Percentiles rank a stretch among this genome's conserved stretches.
Conservation (phyloP, 176 grass and related monocot species). For the bread wheat (Triticum aestivum) region IWGSC_CS_RefSeq_v2.1 NC_057803.1:90820370-90820869, state of each 20-base stretch:
- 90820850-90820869: conserved; percentile 66
- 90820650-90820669: conserved; percentile 89
- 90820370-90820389: neutral
- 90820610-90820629: conserved; percentile 57
- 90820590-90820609: conserved; percentile 58
- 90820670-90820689: conserved; percentile 86
- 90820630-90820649: conserved; percentile 89
- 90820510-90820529: conserved; percentile 57
- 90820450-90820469: conserved; percentile 62
- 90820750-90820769: conserved; percentile 98
- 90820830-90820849: conserved; percentile 92
- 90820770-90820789: conserved; percentile 99
- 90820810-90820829: conserved; percentile 92
- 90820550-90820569: conserved; percentile 54
- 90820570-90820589: conserved; percentile 61
- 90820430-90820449: conserved; percentile 55
- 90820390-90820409: conserved; percentile 1
- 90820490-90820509: conserved; percentile 49
- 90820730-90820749: conserved; percentile 99
- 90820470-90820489: conserved; percentile 42
- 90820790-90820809: conserved; percentile 89
- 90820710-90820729: conserved; percentile 99
- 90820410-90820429: conserved; percentile 36
- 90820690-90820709: conserved; percentile 98
- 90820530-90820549: conserved; percentile 71